Evolutionary conservation across 768 basidiomycete species (phyloP), one percentile per base, ranked within the genome.

Genomic region (Hysterangium stoloniferum): DNA sequence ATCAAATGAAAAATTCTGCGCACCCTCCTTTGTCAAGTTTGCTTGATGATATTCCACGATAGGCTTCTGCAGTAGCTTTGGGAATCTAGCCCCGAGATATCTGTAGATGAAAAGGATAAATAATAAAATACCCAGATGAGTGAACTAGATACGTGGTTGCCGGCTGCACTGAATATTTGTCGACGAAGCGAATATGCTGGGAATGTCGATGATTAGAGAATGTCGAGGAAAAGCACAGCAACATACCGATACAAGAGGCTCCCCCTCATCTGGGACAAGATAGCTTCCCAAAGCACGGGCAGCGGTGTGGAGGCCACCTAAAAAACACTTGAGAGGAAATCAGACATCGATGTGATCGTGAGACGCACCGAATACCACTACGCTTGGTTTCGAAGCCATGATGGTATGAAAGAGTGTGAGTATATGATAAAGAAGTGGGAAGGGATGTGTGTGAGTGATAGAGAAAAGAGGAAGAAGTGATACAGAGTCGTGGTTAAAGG

Each of bases 271-370:
- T 2, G 86, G 86, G 32, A 87, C 78, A 12, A 92, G 75, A 34
- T 74, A 66, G 45, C 75, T 69, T 32, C 84, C 83, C 46, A 92
- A 76, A 43, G 81, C 73, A 45, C 88, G 77, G 7, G 89, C 80
- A 62, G 72, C 84, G 48, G 84, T 86, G 68, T 88, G 89, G 56
- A 90, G 66, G 47, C 89, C 89, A 56, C 89, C 89, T 91, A 56
- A 12, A 47, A 20, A 5, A 35, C 32, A 33, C 4, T 15, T 17
- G 13, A 25, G n/a, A 35, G 33, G 8, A 45, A 53, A 33, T 25
- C 27, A 33, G 34, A 48, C 15, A 50, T 33, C 45, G 36, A 38
- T 50, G 27, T 29, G 37, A 51, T 27, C 15, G 22, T 13, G 45
- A 33, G 6, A 65, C 79, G 55, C 53, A 89, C 88, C 88, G 58